Evolutionary conservation across 1,139 yeast species (phyloP), one percentile per base, ranked within the genome.

Genomic region (Hyphopichia wangnamkhiaoensis): DNA sequence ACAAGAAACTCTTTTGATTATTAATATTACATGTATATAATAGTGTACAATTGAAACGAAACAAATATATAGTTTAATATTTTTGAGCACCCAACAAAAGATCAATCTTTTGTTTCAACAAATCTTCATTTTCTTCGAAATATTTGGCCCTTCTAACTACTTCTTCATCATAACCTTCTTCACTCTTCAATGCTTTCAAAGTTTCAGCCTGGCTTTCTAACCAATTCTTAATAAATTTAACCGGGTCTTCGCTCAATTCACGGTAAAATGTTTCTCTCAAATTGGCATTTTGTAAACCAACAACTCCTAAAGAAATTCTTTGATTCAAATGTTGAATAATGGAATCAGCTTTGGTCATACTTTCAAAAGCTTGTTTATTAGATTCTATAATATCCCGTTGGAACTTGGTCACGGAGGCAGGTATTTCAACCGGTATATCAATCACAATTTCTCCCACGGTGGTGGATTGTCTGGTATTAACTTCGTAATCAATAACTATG

Each of bases 131-230:
- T 44, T 87, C 89, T 34, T 80, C 79, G 63, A 89, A 91, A 61
- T 85, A 90, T 29, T 83, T 79, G 6, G 95, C 80, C 52, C 84
- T 80, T 66, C 98, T 80, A 2, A 89, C 96, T 23, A 80, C 71
- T 58, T 93, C 98, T 62, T 91, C 98, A 56, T 87, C 89, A 60
- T 86, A 87, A 8, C 94, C 90, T 52, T 87, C 91, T 59, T 91
- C 97, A 45, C 94, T 88, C 52, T 84, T 77, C 48, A 89, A 74
- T 14, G 89, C 82, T 58, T 80, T 82, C 53, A 88, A 71, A 36
- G 91, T 84, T 46, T 85, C 82, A 28, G 88, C 74, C 57, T 89
- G 94, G 17, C 86, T 78, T 37, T 79, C 82, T 37, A 82, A 67
- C 84, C 94, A 89, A 37, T 79, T 74, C 42, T 83, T 73, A 48